Percentiles rank a stretch among this genome's conserved stretches.
Evolutionary conservation across 352 stramenopile species (phyloP).

Genomic region (Pythium guiyangense): DNA sequence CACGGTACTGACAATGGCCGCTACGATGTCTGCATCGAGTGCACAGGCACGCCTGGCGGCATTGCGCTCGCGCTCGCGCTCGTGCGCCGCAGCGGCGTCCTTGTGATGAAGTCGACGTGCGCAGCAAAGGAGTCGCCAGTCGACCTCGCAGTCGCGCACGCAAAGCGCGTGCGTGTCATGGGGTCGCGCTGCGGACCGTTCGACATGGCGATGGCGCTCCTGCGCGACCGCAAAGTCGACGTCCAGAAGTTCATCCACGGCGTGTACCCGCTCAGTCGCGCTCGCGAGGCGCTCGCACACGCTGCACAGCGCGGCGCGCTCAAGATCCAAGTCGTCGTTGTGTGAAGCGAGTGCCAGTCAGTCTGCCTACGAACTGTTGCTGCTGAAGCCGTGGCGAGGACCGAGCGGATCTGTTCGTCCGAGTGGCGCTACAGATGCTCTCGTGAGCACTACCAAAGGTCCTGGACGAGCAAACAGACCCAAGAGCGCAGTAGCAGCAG

Average conservation of each 20-base stretch:
- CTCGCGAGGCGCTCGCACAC: conserved; percentile 38
- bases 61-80: conserved; percentile 42
- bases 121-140: conserved; percentile 28
- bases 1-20: background rate
- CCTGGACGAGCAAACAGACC: no score
- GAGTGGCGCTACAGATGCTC: no score
- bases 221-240: conserved; percentile 42
- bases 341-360: background rate
- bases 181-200: conserved; percentile 70
- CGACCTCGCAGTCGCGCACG: conserved; percentile 18
- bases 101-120: conserved; percentile 57
- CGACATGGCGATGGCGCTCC: conserved; percentile 42
- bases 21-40: conserved; percentile 71
- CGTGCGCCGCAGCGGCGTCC: conserved; percentile 24
- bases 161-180: conserved; percentile 45
- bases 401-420: no score
- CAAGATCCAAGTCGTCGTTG: conserved; percentile 60
- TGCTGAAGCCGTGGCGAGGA: no score
- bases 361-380: no score
- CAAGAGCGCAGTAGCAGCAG: no score
- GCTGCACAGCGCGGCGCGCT: conserved; percentile 39
- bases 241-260: conserved; percentile 66
- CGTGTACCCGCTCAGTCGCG: conserved; percentile 58
- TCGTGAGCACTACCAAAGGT: no score
- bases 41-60: conserved; percentile 43